Conservation (phyloP, 257 asterid species). For the Ilex aquifolium region DNA sequence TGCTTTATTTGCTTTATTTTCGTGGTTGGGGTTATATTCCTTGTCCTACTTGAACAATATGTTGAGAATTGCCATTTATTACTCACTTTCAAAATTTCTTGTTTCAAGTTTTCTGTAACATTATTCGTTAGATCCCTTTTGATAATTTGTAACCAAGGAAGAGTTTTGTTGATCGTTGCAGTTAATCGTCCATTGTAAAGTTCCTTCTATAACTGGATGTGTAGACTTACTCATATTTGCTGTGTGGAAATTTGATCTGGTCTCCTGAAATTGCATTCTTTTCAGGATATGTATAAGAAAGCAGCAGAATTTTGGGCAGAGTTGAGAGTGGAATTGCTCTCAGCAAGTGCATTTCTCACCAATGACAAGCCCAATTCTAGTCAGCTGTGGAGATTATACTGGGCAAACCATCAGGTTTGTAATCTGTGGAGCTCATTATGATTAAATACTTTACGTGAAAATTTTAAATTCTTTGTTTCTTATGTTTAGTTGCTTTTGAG, state of each 20-base stretch:
- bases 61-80: too few species aligned
- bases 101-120: constrained; percentile 6
- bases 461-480: constrained; percentile 1
- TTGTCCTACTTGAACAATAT: too few species aligned
- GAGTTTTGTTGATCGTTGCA: too few species aligned
- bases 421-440: constrained; percentile 8
- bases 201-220: too few species aligned
- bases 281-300: constrained; percentile 77
- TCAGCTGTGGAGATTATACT: constrained; percentile 91
- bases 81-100: background rate
- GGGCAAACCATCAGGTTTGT: constrained; percentile 94
- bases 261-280: constrained; percentile 15
- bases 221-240: background rate
- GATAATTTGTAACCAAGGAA: too few species aligned
- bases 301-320: constrained; percentile 94
- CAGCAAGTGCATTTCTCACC: constrained; percentile 54
- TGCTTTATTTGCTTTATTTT: too few species aligned
- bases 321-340: constrained; percentile 75
- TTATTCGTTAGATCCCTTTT: background rate
- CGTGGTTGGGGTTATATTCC: too few species aligned
- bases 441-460: too few species aligned
- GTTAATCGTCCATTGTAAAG: too few species aligned
- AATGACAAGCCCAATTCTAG: constrained; percentile 62
- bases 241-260: constrained; percentile 8
- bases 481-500: background rate